Base-by-base conservation (phyloP, 2,329 filamentous ascomycete genomes). In the Xylaria sp. region DNA sequence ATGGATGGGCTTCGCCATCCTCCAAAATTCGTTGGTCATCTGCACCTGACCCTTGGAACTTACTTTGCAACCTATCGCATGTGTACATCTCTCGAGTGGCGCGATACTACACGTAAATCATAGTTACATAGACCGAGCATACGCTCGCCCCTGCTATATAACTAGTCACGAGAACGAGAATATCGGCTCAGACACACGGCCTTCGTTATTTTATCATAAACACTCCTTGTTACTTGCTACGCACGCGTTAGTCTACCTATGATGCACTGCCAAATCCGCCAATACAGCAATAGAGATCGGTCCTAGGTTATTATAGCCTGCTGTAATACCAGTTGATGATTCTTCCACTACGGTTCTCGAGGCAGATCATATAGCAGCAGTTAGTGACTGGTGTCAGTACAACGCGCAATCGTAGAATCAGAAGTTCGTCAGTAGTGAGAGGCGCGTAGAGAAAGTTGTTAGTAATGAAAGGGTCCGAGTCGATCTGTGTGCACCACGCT, bases 51-150 rank as follows among this genome's bases (percentile, higher is more conserved):
- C 24, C 5, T 26, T 6, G 5, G 24, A 6, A 26, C 24, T 5
- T 6, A 26, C 9, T 26, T 5, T 26, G 6, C 9, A 5, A 26
- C 24, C 5, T 26, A 9, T 26, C 24, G 5, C 24, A 26, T 26
- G 24, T 26, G 24, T 6, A 26, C 5, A 9, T 5, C 24, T 26
- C 24, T 26, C n/a, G n/a, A n/a, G n/a, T 82, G 19, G 17, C 40
- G 9, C 24, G 6, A 26, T 26, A 5, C 9, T 26, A 26, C 24
- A 26, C 9, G 24, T 42, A 43, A 16, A 7, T 20, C 13, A 5
- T 43, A 18, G 20, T 43, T 18, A 43, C 16, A 8, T 38, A 13
- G 29, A 38, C 43, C 42, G 16, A 44, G 42, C n/a, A n/a, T n/a
- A n/a, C n/a, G n/a, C n/a, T n/a, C n/a, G n/a, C n/a, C n/a, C n/a